These are phyloP conservation scores for Fusarium austroafricanum DNA, from an alignment of 2,329 filamentous ascomycete genomes.

Conservation along the genomic window DNA sequence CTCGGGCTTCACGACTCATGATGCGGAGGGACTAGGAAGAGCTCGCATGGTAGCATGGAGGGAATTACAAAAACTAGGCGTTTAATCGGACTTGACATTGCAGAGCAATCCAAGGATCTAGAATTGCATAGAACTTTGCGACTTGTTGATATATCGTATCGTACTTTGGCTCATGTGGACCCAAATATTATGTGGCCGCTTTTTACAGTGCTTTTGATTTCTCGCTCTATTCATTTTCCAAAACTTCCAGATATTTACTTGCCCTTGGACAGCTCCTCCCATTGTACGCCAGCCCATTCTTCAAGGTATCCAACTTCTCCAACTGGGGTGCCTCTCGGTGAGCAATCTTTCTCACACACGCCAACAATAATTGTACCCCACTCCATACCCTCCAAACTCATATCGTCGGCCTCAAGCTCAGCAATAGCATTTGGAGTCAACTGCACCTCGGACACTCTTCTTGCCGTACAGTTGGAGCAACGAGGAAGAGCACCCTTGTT, in stretches of 20 bases:
- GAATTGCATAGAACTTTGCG: conserved; percentile 47
- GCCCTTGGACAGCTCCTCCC: conserved; percentile 78
- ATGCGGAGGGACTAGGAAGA: conserved; percentile 41
- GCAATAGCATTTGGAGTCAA: conserved; percentile 90
- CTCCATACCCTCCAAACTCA: conserved; percentile 88
- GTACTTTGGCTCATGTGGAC: conserved; percentile 9
- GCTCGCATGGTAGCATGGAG: conserved; percentile 49
- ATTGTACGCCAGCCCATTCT: conserved; percentile 98
- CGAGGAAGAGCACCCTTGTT: conserved; percentile 70
- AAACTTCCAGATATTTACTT: conserved; percentile 39
- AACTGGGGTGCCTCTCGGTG: conserved; percentile 65
- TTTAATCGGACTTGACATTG: conserved; percentile 54
- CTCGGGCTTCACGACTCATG: conserved; percentile 48
- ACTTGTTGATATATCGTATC: conserved; percentile 41
- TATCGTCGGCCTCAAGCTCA: conserved; percentile 83
- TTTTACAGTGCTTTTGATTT: conserved; percentile 9
- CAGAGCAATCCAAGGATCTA: conserved; percentile 51
- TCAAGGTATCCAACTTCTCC: conserved; percentile 83
- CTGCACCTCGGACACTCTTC: conserved; percentile 90
- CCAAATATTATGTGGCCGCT: conserved; percentile 9
- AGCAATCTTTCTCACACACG: conserved; percentile 85
- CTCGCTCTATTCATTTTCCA: conserved; percentile 19
- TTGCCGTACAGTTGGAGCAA: conserved; percentile 79
- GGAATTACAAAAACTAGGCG: conserved; percentile 51
- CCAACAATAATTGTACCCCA: conserved; percentile 94